Percentiles rank a stretch among this genome's conserved stretches.
These are phyloP conservation scores for Simmondsia chinensis DNA, from an alignment of 148 eudicot species.

Conservation along the genomic window DNA sequence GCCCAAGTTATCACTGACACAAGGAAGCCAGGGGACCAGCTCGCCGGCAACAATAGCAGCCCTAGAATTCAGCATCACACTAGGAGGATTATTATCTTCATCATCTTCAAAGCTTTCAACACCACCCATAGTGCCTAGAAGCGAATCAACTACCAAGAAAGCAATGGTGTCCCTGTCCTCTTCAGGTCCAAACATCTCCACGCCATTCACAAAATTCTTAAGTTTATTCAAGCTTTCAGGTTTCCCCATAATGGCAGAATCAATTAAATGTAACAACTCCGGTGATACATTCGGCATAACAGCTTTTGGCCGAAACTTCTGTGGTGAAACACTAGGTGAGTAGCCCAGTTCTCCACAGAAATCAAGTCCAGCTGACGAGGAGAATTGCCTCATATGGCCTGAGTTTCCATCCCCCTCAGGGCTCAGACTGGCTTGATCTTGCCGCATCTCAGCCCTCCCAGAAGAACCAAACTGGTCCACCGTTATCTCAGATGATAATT, in stretches of 20 bases:
- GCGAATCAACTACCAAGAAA: constrained; percentile 84
- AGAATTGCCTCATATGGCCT: constrained; percentile 21
- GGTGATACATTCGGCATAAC: constrained; percentile 77
- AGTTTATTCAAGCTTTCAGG: constrained; percentile 84
- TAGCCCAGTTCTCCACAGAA: constrained; percentile 26
- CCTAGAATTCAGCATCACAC: constrained; percentile 98
- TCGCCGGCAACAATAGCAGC: constrained; percentile 95
- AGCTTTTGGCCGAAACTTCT: constrained; percentile 54
- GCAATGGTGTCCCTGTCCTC: constrained; percentile 56
- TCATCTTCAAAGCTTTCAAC: constrained; percentile 98
- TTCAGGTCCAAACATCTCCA: constrained; percentile 54
- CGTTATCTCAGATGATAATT: constrained; percentile 26
- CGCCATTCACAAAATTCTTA: constrained; percentile 73
- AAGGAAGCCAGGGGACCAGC: constrained; percentile 90
- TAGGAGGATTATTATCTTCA: constrained; percentile 85
- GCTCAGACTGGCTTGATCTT: constrained; percentile 31
- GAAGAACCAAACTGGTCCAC: constrained; percentile 32
- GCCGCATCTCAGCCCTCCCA: constrained; percentile 17
- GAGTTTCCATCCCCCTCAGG: too few relatives aligned
- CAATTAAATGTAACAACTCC: constrained; percentile 91
- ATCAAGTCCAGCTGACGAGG: constrained; percentile 42
- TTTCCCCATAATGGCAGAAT: constrained; percentile 99
- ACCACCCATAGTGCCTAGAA: constrained; percentile 99
- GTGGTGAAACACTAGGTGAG: constrained; percentile 56
- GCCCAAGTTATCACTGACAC: constrained; percentile 46